Percentiles rank a stretch among this genome's conserved stretches.
These are phyloP conservation scores for Ceratobasidium sp. DNA, from an alignment of 1,284 basidiomycete species.

Conservation along the genomic window DNA sequence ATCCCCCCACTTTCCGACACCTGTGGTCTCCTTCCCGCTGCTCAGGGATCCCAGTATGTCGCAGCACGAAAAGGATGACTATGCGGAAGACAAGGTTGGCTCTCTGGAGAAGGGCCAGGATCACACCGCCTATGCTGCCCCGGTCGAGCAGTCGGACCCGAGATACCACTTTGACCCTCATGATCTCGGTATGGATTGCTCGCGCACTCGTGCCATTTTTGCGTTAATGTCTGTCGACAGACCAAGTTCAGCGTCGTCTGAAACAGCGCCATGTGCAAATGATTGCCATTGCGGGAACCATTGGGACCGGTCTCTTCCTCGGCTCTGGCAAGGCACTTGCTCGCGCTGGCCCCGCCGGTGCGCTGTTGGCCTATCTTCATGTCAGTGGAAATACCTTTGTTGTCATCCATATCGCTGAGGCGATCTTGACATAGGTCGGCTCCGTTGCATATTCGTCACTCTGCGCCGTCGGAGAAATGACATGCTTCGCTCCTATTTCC, in stretches of 20 bases:
- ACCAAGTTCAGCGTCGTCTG: constrained; percentile 67
- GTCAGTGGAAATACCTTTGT: constrained; percentile 51
- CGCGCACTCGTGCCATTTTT: no score
- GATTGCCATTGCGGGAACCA: constrained; percentile 66
- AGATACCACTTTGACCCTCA: constrained; percentile 61
- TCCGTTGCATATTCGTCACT: constrained; percentile 53
- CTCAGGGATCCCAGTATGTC: constrained; percentile 44
- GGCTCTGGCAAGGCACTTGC: constrained; percentile 71
- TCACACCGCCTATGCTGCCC: constrained; percentile 21
- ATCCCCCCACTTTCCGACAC: constrained; percentile 30
- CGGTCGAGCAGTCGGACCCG: constrained; percentile 38
- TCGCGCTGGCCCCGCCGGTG: constrained; percentile 58
- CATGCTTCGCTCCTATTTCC: constrained; percentile 74
- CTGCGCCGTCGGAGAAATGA: constrained; percentile 76
- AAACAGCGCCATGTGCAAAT: constrained; percentile 80
- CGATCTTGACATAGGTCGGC: constrained; percentile 31
- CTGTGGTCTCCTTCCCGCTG: constrained; percentile 12
- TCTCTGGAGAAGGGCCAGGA: constrained; percentile 45
- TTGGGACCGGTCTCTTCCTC: constrained; percentile 84
- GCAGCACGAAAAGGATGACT: constrained; percentile 50
- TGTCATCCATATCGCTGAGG: neutral
- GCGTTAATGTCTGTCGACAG: neutral
- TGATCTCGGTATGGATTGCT: constrained; percentile 61
- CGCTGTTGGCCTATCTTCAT: constrained; percentile 55
- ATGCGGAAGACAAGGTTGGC: constrained; percentile 46